phyloP scores from a whole-genome alignment of 768 basidiomycete species.

The Macrocybe gigantea region DNA sequence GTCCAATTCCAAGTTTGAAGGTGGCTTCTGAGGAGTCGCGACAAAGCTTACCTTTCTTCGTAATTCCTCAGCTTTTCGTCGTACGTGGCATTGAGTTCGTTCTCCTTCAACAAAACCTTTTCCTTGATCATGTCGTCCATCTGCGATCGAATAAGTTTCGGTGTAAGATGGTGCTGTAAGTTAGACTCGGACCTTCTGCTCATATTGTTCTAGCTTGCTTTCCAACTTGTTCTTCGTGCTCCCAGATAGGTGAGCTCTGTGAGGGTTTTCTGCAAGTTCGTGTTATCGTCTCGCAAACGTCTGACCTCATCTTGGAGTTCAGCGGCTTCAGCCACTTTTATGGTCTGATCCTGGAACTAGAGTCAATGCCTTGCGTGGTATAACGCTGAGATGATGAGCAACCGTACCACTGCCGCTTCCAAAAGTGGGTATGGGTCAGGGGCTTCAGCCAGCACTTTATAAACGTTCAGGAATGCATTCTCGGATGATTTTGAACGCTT shows the following conservation, averaged over 20 bases:
- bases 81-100: constrained; percentile 93
- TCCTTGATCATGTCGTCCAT: constrained; percentile 95
- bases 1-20: background rate
- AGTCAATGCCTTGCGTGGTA: background rate
- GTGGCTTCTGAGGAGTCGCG: no score
- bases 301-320: constrained; percentile 72
- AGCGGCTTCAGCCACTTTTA: constrained; percentile 78
- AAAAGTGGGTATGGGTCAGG: constrained; percentile 97
- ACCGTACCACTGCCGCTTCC: constrained; percentile 79
- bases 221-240: constrained; percentile 74
- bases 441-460: constrained; percentile 94
- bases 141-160: constrained; percentile 30
- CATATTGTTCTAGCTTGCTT: constrained; percentile 66
- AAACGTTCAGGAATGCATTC: constrained; percentile 93
- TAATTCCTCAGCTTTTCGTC: constrained; percentile 96
- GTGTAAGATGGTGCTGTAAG: background rate
- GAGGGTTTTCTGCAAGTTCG: constrained; percentile 64
- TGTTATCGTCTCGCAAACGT: constrained; percentile 76
- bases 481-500: constrained; percentile 89
- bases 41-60: constrained; percentile 72
- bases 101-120: constrained; percentile 87
- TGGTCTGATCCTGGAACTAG: constrained; percentile 76
- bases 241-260: constrained; percentile 56
- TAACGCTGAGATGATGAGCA: background rate
- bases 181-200: constrained; percentile 59